phyloP scores from a whole-genome alignment of 1,139 yeast genomes.

The Blastobotrys aristatus region DNA sequence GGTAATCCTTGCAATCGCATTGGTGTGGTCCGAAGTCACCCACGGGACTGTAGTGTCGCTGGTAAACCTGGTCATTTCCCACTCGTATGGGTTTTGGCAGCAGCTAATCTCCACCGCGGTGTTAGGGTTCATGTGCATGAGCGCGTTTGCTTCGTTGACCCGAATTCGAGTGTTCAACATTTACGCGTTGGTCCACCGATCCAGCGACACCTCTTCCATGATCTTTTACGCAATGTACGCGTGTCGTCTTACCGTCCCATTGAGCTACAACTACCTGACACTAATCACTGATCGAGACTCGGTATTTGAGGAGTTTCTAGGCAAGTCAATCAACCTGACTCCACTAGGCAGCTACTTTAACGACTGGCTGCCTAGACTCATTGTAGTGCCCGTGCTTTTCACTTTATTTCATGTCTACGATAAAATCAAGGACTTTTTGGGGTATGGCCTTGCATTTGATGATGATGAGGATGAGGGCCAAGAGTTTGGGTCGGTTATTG shows the following conservation, averaged over 20 bases:
- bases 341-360: conserved; percentile 70
- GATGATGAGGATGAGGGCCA: conserved; percentile 44
- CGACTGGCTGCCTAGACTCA: conserved; percentile 68
- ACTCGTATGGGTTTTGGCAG: conserved; percentile 33
- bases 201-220: conserved; percentile 70
- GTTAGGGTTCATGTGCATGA: conserved; percentile 62
- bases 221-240: conserved; percentile 77
- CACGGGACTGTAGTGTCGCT: conserved; percentile 65
- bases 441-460: conserved; percentile 50
- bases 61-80: conserved; percentile 46
- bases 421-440: conserved; percentile 47
- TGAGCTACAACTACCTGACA: conserved; percentile 73
- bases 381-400: conserved; percentile 60
- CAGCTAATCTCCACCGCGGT: conserved; percentile 41
- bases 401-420: conserved; percentile 69
- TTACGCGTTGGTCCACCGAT: conserved; percentile 62
- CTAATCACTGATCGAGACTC: conserved; percentile 48
- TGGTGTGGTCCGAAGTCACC: conserved; percentile 68
- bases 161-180: conserved; percentile 66
- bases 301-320: conserved; percentile 53
- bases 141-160: conserved; percentile 62
- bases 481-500: conserved; percentile 27
- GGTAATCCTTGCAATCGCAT: conserved; percentile 45
- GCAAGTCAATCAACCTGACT: conserved; percentile 67
- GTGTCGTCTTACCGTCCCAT: conserved; percentile 76